Percentiles rank a stretch among this genome's conserved stretches.
Evolutionary conservation across 1,284 basidiomycete species (phyloP).

Genomic region (Puccinia brachypodii): DNA sequence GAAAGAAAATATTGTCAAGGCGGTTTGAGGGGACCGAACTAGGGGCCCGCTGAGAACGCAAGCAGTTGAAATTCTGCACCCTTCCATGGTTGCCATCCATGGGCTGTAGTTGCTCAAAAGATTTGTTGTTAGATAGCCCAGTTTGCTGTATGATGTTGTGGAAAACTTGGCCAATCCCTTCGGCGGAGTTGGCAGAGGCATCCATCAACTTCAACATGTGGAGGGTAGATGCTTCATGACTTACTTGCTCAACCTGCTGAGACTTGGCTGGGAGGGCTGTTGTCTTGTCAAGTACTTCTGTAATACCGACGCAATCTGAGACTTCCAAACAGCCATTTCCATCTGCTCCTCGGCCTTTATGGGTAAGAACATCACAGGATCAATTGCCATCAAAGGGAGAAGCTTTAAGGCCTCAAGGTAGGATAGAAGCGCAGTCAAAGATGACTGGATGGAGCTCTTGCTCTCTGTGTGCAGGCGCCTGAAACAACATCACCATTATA

Average conservation of each 20-base stretch:
- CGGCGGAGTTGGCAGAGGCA: slow-evolving; percentile 12
- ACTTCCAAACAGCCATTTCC: not conserved
- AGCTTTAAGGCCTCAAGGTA: not conserved
- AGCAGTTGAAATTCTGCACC: not conserved
- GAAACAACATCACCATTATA: too few relatives aligned
- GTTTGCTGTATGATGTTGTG: not conserved
- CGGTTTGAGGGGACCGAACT: not conserved
- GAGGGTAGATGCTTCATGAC: not conserved
- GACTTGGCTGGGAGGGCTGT: not conserved
- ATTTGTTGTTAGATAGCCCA: not conserved
- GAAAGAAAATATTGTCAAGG: not conserved
- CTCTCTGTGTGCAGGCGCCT: too few relatives aligned
- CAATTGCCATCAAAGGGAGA: not conserved
- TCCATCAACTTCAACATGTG: slow-evolving; percentile 15
- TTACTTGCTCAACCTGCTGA: not conserved
- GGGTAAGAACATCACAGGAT: not conserved
- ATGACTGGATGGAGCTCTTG: too few relatives aligned
- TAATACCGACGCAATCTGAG: not conserved
- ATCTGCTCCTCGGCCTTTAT: not conserved
- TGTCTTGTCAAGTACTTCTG: not conserved
- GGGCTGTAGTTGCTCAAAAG: not conserved
- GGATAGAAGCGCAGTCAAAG: not conserved
- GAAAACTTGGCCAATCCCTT: slow-evolving; percentile 17
- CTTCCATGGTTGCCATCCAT: not conserved
- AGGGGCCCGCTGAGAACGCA: not conserved